Conservation (phyloP, 1,284 basidiomycete species). For the Paramarasmius palmivorus region DNA sequence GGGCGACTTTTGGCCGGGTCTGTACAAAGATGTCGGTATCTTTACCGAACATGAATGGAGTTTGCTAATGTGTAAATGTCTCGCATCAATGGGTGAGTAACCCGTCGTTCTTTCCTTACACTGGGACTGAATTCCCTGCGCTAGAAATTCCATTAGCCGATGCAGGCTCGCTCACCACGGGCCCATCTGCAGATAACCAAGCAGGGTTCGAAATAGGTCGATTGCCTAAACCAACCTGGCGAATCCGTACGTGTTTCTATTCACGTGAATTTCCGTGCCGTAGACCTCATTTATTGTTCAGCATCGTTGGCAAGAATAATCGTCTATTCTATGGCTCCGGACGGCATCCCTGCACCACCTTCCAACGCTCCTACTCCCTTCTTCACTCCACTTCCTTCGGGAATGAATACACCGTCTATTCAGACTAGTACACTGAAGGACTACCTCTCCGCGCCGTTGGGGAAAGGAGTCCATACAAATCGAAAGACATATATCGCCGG, state of each 20-base stretch:
- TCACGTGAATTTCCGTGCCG: background rate
- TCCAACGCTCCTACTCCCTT: conserved; percentile 58
- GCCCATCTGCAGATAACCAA: conserved; percentile 65
- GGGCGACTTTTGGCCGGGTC: conserved; percentile 58
- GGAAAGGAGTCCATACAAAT: conserved; percentile 34
- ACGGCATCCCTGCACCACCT: conserved; percentile 59
- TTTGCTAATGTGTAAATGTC: conserved; percentile 89
- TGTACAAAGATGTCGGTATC: conserved; percentile 83
- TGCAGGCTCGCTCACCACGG: conserved; percentile 69
- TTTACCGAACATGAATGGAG: conserved; percentile 88
- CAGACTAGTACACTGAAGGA: conserved; percentile 50
- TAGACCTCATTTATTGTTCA: conserved; percentile 29
- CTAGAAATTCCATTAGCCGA: conserved; percentile 75
- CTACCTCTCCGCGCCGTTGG: conserved; percentile 61
- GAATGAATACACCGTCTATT: conserved; percentile 56
- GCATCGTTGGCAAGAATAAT: conserved; percentile 85
- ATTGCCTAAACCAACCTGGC: conserved; percentile 67
- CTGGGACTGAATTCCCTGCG: conserved; percentile 10
- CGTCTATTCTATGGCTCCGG: conserved; percentile 87
- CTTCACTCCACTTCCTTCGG: conserved; percentile 65
- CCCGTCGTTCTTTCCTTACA: conserved; percentile 16
- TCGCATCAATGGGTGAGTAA: conserved; percentile 80
- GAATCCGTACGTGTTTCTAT: conserved; percentile 52
- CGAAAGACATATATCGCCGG: conserved; percentile 75
- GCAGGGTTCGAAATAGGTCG: conserved; percentile 67